These are phyloP conservation scores for Penicillium hesseltinei DNA, from an alignment of 2,329 filamentous ascomycete species.

Conservation along the genomic window DNA sequence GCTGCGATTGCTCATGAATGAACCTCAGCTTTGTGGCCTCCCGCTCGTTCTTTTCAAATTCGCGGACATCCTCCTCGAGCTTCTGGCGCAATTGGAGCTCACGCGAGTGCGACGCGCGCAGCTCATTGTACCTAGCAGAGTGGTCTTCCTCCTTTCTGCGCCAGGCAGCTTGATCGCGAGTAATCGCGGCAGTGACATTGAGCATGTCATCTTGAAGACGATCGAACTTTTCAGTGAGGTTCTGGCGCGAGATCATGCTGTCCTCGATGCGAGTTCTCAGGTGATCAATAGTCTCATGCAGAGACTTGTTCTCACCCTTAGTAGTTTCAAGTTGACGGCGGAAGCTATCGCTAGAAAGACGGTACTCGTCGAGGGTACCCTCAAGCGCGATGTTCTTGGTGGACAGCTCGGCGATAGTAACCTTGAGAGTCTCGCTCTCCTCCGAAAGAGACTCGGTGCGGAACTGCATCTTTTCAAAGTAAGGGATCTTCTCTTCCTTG, in stretches of 20 bases:
- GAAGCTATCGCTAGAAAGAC: slow-evolving; percentile 58
- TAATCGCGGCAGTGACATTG: slow-evolving; percentile 72
- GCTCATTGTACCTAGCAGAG: slow-evolving; percentile 52
- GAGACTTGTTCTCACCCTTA: slow-evolving; percentile 65
- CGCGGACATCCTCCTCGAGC: slow-evolving; percentile 59
- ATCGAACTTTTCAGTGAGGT: slow-evolving; percentile 79
- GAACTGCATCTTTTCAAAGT: slow-evolving; percentile 63
- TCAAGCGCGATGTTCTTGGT: slow-evolving; percentile 62
- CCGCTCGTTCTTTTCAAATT: slow-evolving; percentile 69
- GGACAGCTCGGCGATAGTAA: slow-evolving; percentile 53
- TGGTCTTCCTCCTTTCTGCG: slow-evolving; percentile 65
- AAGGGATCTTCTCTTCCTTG: slow-evolving; percentile 67
- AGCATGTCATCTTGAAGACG: slow-evolving; percentile 85
- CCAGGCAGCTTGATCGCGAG: slow-evolving; percentile 76
- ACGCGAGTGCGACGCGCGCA: slow-evolving; percentile 61
- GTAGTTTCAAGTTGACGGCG: slow-evolving; percentile 52
- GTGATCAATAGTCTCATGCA: slow-evolving; percentile 70
- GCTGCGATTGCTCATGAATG: slow-evolving; percentile 65
- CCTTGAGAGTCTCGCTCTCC: slow-evolving; percentile 57
- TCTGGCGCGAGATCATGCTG: slow-evolving; percentile 78
- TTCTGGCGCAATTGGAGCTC: slow-evolving; percentile 64
- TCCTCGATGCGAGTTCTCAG: slow-evolving; percentile 79
- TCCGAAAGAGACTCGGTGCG: slow-evolving; percentile 67
- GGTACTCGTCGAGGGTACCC: slow-evolving; percentile 63
- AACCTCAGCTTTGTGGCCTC: slow-evolving; percentile 76